A percentile compares a stretch with the other conserved stretches of the same genome.
Evolutionary conservation across 176 grass and related monocot genomes (phyloP).

Genomic region (Carex kokanica): DNA sequence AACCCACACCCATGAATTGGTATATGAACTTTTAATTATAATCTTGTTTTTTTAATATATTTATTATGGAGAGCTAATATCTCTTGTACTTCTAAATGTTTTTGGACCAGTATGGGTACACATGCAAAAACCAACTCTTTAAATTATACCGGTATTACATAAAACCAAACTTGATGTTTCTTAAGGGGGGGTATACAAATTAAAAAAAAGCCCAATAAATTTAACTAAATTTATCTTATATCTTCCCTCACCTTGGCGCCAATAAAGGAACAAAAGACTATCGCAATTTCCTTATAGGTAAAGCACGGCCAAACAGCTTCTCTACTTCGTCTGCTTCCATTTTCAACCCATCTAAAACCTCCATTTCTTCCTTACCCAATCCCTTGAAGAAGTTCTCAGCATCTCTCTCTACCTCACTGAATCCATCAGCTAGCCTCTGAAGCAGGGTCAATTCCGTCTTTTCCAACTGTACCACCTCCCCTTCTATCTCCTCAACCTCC

Average conservation of each 20-base stretch:
- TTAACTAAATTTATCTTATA: background rate
- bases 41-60: too few relatives aligned
- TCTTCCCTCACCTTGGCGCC: background rate
- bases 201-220: background rate
- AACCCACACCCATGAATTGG: too few relatives aligned
- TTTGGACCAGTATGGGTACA: background rate
- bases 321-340: slow-evolving; percentile 85
- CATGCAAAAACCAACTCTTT: background rate
- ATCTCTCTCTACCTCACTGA: slow-evolving; percentile 58
- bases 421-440: slow-evolving; percentile 53
- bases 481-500: slow-evolving; percentile 76
- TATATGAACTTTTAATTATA: too few relatives aligned
- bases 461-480: slow-evolving; percentile 71
- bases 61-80: too few relatives aligned
- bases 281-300: slow-evolving; percentile 85
- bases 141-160: background rate
- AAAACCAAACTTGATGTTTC: background rate
- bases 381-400: slow-evolving; percentile 66
- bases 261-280: slow-evolving; percentile 25
- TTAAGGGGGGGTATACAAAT: background rate
- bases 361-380: slow-evolving; percentile 84
- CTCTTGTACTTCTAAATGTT: too few relatives aligned
- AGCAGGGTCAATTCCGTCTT: slow-evolving; percentile 59
- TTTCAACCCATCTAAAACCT: slow-evolving; percentile 75
- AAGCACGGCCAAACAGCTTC: slow-evolving; percentile 57